phyloP scores from a whole-genome alignment of 306 rosid species.

The Cicer chorassanicum region DNA sequence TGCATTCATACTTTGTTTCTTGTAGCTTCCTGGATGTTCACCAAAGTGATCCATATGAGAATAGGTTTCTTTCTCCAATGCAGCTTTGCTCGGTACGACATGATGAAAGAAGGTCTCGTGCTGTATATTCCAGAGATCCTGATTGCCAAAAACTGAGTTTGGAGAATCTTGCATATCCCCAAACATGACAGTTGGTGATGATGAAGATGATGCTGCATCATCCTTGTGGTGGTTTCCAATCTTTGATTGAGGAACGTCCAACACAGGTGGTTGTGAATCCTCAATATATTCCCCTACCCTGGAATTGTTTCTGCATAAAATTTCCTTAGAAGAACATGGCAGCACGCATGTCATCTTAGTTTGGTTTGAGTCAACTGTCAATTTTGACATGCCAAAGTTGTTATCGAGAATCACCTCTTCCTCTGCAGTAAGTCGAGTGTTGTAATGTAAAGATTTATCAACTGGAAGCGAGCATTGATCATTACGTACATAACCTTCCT shows the following conservation, averaged over 20 bases:
- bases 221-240: constrained; percentile 50
- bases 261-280: constrained; percentile 55
- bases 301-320: constrained; percentile 45
- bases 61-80: constrained; percentile 53
- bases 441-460: constrained; percentile 51
- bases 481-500: constrained; percentile 49
- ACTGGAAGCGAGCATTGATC: constrained; percentile 51
- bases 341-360: constrained; percentile 43
- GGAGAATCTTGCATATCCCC: constrained; percentile 65
- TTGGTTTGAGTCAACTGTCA: constrained; percentile 45
- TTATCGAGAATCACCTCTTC: constrained; percentile 56
- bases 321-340: constrained; percentile 54
- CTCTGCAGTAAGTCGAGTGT: constrained; percentile 43
- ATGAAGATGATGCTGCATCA: constrained; percentile 44
- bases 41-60: constrained; percentile 54
- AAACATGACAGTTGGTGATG: constrained; percentile 51
- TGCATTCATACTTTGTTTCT: constrained; percentile 51
- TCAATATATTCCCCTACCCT: constrained; percentile 61
- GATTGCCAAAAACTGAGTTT: constrained; percentile 81
- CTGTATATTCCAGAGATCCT: constrained; percentile 81
- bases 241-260: constrained; percentile 59
- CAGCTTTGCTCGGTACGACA: constrained; percentile 54
- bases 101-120: constrained; percentile 70
- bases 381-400: constrained; percentile 47
- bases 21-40: constrained; percentile 52